A percentile compares a stretch with the other conserved stretches of the same genome.
phyloP scores from a whole-genome alignment of 441 rosid species.

The Gossypium schwendimanii region DNA sequence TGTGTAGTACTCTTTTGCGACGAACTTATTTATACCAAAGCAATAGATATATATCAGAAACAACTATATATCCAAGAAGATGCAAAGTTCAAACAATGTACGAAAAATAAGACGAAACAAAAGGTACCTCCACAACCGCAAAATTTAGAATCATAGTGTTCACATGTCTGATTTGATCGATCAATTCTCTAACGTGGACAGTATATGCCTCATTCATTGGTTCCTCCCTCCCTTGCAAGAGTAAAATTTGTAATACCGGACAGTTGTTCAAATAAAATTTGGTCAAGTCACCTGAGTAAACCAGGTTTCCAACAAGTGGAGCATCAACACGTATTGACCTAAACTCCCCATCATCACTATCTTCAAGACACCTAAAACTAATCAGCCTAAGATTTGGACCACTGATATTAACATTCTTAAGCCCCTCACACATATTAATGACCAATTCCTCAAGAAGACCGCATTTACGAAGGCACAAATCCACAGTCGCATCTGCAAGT shows the following conservation, averaged over 20 bases:
- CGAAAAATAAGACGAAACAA: neutral
- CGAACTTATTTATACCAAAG: neutral
- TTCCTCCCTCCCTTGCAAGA: neutral
- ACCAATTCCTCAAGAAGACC: neutral
- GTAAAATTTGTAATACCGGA: neutral
- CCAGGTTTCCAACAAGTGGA: neutral
- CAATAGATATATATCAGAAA: neutral
- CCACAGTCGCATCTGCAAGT: neutral
- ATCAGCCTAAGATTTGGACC: neutral
- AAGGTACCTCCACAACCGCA: neutral
- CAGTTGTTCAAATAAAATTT: neutral
- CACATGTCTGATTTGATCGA: neutral
- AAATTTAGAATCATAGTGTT: neutral
- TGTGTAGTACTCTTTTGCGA: neutral
- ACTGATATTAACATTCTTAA: neutral
- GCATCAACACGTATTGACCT: neutral
- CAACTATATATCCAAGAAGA: neutral
- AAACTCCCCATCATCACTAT: neutral
- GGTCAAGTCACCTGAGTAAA: neutral
- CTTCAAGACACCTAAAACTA: neutral
- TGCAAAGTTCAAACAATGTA: neutral
- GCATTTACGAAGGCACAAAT: neutral
- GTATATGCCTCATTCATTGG: neutral
- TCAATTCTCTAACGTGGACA: neutral
- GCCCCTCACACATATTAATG: neutral